A percentile compares a stretch with the other conserved stretches of the same genome.
Conservation (phyloP, 2,329 filamentous ascomycete species). For the Xylaria sp. region DNA sequence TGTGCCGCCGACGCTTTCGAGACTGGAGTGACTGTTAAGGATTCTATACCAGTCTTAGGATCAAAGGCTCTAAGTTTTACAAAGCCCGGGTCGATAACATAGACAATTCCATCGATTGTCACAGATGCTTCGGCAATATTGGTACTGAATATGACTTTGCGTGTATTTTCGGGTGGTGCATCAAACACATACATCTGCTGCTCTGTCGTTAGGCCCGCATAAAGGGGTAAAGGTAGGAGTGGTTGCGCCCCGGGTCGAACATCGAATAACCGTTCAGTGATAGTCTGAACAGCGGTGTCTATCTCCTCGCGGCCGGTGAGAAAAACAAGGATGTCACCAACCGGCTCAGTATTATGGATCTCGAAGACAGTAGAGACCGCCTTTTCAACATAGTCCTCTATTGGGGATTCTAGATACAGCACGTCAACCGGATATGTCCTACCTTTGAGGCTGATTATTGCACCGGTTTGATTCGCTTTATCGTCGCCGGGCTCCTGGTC, state of each 20-base stretch:
- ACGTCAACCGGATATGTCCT: slow-evolving; percentile 89
- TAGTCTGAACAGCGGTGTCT: slow-evolving; percentile 79
- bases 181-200: slow-evolving; percentile 97
- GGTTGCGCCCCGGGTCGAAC: slow-evolving; percentile 68
- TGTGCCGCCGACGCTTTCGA: slow-evolving; percentile 95
- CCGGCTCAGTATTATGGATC: slow-evolving; percentile 82
- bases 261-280: slow-evolving; percentile 75
- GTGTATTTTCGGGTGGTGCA: slow-evolving; percentile 78
- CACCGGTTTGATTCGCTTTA: slow-evolving; percentile 50
- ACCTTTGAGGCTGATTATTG: slow-evolving; percentile 86
- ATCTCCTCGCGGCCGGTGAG: slow-evolving; percentile 95
- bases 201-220: slow-evolving; percentile 87
- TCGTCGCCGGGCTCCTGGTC: slow-evolving; percentile 48
- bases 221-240: slow-evolving; percentile 81
- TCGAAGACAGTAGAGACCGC: slow-evolving; percentile 86
- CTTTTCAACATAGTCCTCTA: slow-evolving; percentile 87
- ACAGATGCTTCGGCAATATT: slow-evolving; percentile 98
- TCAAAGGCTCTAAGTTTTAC: slow-evolving; percentile 91
- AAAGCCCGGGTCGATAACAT: slow-evolving; percentile 89
- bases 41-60: slow-evolving; percentile 85
- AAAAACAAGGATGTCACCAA: slow-evolving; percentile 91
- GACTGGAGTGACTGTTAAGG: slow-evolving; percentile 80
- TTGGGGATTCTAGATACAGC: slow-evolving; percentile 79
- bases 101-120: slow-evolving; percentile 91
- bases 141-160: slow-evolving; percentile 92